Base-by-base conservation (phyloP, 768 basidiomycete species). In the Pisolithus albus region DNA sequence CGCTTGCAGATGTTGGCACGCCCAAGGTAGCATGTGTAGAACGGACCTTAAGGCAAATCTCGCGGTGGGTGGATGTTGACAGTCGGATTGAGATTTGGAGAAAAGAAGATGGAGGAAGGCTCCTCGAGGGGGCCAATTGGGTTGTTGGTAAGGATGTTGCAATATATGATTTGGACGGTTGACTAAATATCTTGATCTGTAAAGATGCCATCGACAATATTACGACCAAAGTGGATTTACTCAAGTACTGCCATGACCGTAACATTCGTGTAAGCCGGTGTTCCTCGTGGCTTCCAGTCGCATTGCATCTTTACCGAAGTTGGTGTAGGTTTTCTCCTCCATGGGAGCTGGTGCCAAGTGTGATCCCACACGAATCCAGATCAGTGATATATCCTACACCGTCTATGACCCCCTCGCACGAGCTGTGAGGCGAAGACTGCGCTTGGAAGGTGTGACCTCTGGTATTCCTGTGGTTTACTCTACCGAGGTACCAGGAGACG, bases 191-290 rank as follows among this genome's bases (percentile, higher is more conserved):
- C 7, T 56, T 49, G 30, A 9, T 30, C 30, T 8, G n/a, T 49
- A 5, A 60, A 82, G 95, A 99, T 67, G 93, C 93, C 5, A 99
- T 98, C 53, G 95, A 98, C 70, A 98, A 99, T 63, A 95, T 98
- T 55, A 80, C 88, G 44, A 95, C 95, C 0, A 98, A 99, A 65
- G 92, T 96, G 10, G 94, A 98, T 60, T 74, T 98, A 41, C 77
- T 99, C 7, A 83, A 88, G 52, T 86, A 94, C 66, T 99, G 95
- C 61, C 80, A 88, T 59, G 80, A 84, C 50, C 74, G 86, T 56
- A 64, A 75, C 16, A 82, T 98, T 67, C 92, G 89, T 73, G 91
- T 88, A 44, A 2, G 66, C 54, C 23, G 18, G 28, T n/a, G 39
- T 13, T 46, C 56, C n/a, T 46, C 10, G 43, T 38, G 18, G 34